Conservation (phyloP, 306 rosid genomes). For the Vigna radiata region DNA sequence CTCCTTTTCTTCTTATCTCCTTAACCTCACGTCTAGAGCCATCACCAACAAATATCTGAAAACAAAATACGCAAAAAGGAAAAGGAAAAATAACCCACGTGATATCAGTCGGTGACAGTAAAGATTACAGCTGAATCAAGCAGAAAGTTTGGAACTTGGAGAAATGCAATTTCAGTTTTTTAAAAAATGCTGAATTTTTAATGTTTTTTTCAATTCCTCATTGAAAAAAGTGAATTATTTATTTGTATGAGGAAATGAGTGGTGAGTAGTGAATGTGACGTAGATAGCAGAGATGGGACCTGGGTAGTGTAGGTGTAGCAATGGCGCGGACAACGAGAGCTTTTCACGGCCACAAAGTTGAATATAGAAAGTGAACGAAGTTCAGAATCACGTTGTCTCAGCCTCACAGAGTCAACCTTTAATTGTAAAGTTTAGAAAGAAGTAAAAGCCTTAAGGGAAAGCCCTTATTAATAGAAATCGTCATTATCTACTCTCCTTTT, state of each 20-base stretch:
- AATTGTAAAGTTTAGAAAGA: neutral
- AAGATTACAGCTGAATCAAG: conserved; percentile 13
- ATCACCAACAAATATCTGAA: conserved; percentile 32
- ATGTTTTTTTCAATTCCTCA: no score
- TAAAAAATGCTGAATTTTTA: neutral
- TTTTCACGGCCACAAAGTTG: conserved; percentile 38
- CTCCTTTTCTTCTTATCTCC: conserved; percentile 10
- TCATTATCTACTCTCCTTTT: no score
- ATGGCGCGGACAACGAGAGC: conserved; percentile 46
- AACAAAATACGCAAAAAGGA: neutral
- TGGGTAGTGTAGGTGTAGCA: conserved; percentile 12
- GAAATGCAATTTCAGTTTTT: conserved; percentile 10
- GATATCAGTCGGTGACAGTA: neutral
- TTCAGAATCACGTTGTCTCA: conserved; percentile 29
- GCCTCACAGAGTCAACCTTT: conserved; percentile 26
- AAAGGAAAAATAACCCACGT: neutral
- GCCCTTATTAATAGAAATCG: no score
- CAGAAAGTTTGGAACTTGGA: neutral
- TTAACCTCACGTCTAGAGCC: conserved; percentile 34
- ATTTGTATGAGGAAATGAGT: conserved; percentile 9
- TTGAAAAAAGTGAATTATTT: neutral
- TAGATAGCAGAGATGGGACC: conserved; percentile 5
- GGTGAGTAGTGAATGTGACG: neutral
- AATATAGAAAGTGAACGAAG: conserved; percentile 6
- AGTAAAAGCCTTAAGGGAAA: neutral